phyloP scores from a whole-genome alignment of 179 eudicot genomes.

The Camellia oleifera region DNA sequence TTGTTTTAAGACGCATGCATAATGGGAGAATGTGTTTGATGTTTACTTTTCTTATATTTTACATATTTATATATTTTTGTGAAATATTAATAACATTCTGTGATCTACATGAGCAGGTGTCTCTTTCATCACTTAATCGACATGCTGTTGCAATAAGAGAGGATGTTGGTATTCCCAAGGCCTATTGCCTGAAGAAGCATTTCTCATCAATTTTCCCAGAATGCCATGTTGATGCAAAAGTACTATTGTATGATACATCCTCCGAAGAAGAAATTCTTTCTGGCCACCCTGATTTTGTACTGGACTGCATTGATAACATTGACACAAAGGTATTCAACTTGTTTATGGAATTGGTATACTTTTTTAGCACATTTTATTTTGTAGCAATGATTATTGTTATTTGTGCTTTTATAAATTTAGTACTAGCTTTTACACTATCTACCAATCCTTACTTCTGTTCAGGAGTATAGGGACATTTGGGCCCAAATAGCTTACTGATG shows the following conservation, averaged over 20 bases:
- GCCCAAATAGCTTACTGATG: neutral
- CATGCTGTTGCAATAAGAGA: constrained; percentile 98
- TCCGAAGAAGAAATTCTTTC: constrained; percentile 89
- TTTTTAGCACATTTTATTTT: neutral
- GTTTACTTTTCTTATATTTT: neutral
- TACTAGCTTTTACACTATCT: neutral
- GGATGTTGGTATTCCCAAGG: constrained; percentile 96
- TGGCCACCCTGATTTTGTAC: constrained; percentile 90
- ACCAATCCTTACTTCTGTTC: neutral
- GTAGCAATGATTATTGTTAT: neutral
- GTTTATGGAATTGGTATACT: neutral
- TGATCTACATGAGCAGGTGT: constrained; percentile 51
- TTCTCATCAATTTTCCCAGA: constrained; percentile 84
- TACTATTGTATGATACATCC: constrained; percentile 72
- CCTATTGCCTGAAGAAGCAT: constrained; percentile 88
- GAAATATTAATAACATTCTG: neutral
- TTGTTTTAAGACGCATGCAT: too few relatives aligned
- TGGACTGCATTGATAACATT: constrained; percentile 98
- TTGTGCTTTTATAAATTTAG: neutral
- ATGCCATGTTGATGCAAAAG: constrained; percentile 86
- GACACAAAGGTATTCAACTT: constrained; percentile 74
- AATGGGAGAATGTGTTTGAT: too few relatives aligned
- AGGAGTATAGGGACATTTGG: neutral
- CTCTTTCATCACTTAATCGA: constrained; percentile 94
- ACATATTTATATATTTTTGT: neutral